Base-by-base conservation (phyloP, 768 basidiomycete species). In the Galerina marginata region DNA sequence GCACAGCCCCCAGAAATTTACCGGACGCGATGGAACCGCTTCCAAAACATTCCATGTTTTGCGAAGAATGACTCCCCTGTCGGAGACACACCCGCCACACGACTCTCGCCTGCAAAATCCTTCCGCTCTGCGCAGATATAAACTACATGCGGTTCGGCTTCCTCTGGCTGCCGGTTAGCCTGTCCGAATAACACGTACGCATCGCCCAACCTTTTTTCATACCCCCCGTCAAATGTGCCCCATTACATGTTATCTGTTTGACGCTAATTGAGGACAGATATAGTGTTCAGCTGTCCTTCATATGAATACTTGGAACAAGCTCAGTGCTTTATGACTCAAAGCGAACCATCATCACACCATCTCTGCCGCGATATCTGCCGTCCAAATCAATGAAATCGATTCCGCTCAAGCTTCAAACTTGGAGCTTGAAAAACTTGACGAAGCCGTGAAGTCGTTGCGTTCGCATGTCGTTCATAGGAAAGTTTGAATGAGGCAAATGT, bases 11-110 rank as follows among this genome's bases (percentile, higher is more conserved):
- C 5, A 38, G 46, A 11, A 47, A 23, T 37, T 53, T 11, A 42
- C 54, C 59, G 59, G 59, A 53, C 53, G 59, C 59, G 59, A 60
- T 60, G 52, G 45, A 20, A 44, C 59, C 59, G 59, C 59, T 53
- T 39, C 40, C 37, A 40, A 57, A 42, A 29, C 47, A 57, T 33
- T 57, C 26, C 48, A 23, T 49, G 14, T 14, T 7, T 26, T 3
- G 33, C 26, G n/a, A 49, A 26, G 38, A 53, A 53, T 53, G 51
- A 53, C 51, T 53, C 51, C 26, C 47, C 25, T 43, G 20, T 57
- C 56, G 56, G 56, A 48, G 39, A 53, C 51, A 40, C 51, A 42
- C 20, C 12, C 23, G 12, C 45, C 49, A 20, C 49, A 37, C 33
- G 37, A 16, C 51, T 20, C 37, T 53, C 39, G 39, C 42, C 51